Base-by-base conservation (phyloP, 2,329 filamentous ascomycete genomes). In the Claviceps quebecensis region DNA sequence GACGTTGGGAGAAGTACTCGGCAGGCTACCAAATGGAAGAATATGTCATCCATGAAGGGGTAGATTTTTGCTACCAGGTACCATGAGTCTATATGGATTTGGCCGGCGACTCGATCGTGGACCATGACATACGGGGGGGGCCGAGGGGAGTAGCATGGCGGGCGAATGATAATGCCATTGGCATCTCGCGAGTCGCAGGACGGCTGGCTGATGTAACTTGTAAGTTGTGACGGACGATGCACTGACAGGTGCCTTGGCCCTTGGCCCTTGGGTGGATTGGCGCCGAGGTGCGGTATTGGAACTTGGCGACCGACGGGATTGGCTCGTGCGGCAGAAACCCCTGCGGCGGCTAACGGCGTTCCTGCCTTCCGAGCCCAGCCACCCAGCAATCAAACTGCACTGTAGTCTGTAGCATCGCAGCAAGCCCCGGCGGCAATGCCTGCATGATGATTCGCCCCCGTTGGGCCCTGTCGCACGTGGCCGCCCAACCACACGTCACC, bases 311-410 rank as follows among this genome's bases (percentile, higher is more conserved):
- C 13, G 40, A 53, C 22, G 48, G 47, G 51, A 45, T 51, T 48
- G 52, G 44, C 38, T 14, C n/a, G 14, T 17, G 40, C 17, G 23
- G 48, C 17, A 16, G 17, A 36, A 19, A 36, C 48, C 50, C 47
- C 23, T 34, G 34, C 41, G 47, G 51, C 51, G 51, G 47, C 47
- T 52, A 52, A 29, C 37, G 46, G 26, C 7, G 13, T 37, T 46
- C 29, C 45, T 48, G 22, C 23, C 37, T 22, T 19, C 9, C 41
- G n/a, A 23, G 41, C 41, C 22, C 22, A 9, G 19, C 17, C 40
- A 34, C 29, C 29, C 29, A 34, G 19, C 19, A 19, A 19, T 19
- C 19, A 8, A 34, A 4, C 29, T 4, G 9, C 29, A 34, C 9
- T 34, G 29, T 8, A 34, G 29, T 8, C 9, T 34, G 29, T 8